Evolutionary conservation across 1,284 basidiomycete species (phyloP).

Genomic region (Phellopilus nigrolimitatus): DNA sequence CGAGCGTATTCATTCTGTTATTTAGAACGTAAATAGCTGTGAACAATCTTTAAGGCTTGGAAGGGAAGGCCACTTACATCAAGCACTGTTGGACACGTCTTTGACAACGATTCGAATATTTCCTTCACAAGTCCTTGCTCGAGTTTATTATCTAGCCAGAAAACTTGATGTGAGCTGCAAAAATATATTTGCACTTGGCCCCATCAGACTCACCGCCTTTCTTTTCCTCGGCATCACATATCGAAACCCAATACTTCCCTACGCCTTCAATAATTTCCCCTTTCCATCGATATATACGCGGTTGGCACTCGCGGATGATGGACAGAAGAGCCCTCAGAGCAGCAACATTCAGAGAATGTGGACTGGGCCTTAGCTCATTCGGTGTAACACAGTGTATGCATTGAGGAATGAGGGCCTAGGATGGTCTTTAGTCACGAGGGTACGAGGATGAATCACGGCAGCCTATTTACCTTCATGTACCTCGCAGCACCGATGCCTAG

Average conservation of each 20-base stretch:
- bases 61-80: slow-evolving; percentile 2
- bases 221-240: slow-evolving; percentile 25
- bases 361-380: slow-evolving; percentile 29
- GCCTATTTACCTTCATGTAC: slow-evolving; percentile 56
- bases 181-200: slow-evolving; percentile 14
- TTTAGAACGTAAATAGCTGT: neutral
- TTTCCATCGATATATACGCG: slow-evolving; percentile 58
- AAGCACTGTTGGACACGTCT: slow-evolving; percentile 36
- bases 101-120: slow-evolving; percentile 33
- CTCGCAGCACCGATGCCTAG: slow-evolving; percentile 57
- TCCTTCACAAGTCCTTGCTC: slow-evolving; percentile 31
- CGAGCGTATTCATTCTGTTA: slow-evolving; percentile 11
- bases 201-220: slow-evolving; percentile 25
- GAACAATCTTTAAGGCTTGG: neutral
- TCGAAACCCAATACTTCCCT: slow-evolving; percentile 57
- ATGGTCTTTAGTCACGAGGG: slow-evolving; percentile 9
- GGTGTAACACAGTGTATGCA: slow-evolving; percentile 44
- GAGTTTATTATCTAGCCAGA: slow-evolving; percentile 20
- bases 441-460: neutral
- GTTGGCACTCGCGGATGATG: slow-evolving; percentile 49
- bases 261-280: slow-evolving; percentile 57
- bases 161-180: neutral
- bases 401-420: slow-evolving; percentile 57
- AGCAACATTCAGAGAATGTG: slow-evolving; percentile 41
- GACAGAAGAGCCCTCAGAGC: slow-evolving; percentile 48